These are phyloP conservation scores for Phoenix dactylifera DNA, from an alignment of 176 grass and related monocot species.

Conservation along the genomic window DNA sequence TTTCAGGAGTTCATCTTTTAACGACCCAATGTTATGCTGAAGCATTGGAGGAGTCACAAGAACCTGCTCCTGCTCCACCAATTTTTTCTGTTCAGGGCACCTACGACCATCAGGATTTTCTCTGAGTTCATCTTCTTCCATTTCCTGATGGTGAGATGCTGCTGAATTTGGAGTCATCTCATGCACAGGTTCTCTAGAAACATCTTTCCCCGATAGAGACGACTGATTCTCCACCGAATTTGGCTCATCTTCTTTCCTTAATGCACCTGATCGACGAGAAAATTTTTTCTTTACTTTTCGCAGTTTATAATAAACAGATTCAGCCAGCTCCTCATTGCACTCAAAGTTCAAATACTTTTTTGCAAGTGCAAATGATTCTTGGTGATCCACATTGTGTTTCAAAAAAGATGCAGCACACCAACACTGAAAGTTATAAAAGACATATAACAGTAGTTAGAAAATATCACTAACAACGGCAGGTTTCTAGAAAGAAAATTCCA, in stretches of 20 bases:
- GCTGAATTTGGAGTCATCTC: conserved; percentile 17
- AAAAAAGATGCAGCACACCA: conserved; percentile 93
- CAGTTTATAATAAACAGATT: conserved; percentile 65
- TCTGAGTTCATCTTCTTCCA: conserved; percentile 23
- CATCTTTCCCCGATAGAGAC: conserved; percentile 20
- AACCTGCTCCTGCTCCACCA: conserved; percentile 13
- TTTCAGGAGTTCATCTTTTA: conserved; percentile 31
- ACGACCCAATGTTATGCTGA: conserved; percentile 11
- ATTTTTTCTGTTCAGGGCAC: conserved; percentile 16
- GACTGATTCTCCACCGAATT: conserved; percentile 11
- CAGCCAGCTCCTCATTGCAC: conserved; percentile 39
- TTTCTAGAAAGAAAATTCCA: too few species aligned
- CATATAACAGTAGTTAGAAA: too few species aligned
- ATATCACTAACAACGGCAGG: too few species aligned
- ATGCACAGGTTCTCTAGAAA: conserved; percentile 13
- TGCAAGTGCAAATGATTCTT: conserved; percentile 55
- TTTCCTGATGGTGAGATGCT: conserved; percentile 15
- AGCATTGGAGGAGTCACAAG: conserved; percentile 20
- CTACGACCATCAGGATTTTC: conserved; percentile 18
- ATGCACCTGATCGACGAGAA: conserved; percentile 27
- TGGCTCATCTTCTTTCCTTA: conserved; percentile 15
- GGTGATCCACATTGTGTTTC: conserved; percentile 60
- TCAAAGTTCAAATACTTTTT: conserved; percentile 54
- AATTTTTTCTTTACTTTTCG: conserved; percentile 66
- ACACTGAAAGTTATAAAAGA: conserved; percentile 33